Evolutionary conservation across 2,329 filamentous ascomycete genomes (phyloP).

Genomic region (Cytospora mali): DNA sequence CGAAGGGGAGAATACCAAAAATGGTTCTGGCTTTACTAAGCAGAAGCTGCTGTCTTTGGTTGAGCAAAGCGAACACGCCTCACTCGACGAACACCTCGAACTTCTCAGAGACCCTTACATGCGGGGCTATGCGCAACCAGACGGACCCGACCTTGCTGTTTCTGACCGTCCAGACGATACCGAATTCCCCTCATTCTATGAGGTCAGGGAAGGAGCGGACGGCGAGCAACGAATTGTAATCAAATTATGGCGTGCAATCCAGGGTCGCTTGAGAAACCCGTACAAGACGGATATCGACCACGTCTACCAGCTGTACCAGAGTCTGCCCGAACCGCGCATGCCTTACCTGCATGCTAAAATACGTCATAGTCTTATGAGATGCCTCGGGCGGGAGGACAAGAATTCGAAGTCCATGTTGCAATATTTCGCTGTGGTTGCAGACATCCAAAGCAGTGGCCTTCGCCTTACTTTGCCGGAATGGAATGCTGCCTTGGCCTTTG

Average conservation of each 20-base stretch:
- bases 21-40: constrained; percentile 32
- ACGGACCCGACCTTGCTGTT: constrained; percentile 51
- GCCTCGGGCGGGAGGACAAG: constrained; percentile 66
- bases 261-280: constrained; percentile 46
- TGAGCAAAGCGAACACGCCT: constrained; percentile 49
- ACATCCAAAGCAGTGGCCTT: constrained; percentile 76
- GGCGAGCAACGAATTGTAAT: constrained; percentile 41
- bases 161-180: constrained; percentile 55
- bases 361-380: constrained; percentile 66
- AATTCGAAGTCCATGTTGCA: constrained; percentile 69
- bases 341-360: constrained; percentile 51
- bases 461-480: constrained; percentile 71
- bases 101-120: constrained; percentile 57
- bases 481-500: constrained; percentile 82
- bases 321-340: constrained; percentile 56
- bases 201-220: constrained; percentile 42
- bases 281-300: constrained; percentile 43
- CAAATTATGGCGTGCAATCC: constrained; percentile 46
- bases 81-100: constrained; percentile 56
- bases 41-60: constrained; percentile 57
- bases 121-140: constrained; percentile 54
- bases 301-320: constrained; percentile 53
- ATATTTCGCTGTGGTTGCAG: constrained; percentile 81
- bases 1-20: background rate
- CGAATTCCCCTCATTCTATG: constrained; percentile 47